Conservation (phyloP, 345 rosid genomes). For the Moricandia arvensis region DNA sequence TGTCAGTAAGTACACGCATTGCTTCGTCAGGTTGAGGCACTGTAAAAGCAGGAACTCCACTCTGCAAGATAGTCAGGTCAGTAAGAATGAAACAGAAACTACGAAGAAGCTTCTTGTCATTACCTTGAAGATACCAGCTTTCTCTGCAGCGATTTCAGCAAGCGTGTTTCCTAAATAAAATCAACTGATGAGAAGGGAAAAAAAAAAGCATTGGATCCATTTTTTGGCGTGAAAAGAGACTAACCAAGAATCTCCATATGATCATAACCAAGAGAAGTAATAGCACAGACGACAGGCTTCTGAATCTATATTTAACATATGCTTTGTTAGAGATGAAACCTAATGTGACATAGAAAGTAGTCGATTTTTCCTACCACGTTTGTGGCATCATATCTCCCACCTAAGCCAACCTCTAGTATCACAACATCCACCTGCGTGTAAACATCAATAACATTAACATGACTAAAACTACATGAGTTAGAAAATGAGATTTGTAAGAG, state of each 20-base stretch:
- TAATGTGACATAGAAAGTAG: too few relatives aligned
- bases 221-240: constrained; percentile 39
- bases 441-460: constrained; percentile 6
- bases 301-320: constrained; percentile 53
- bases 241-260: constrained; percentile 99
- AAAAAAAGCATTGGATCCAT: background rate
- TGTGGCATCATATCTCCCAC: constrained; percentile 88
- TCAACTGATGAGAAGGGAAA: background rate
- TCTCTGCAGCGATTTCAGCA: constrained; percentile 88
- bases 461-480: background rate
- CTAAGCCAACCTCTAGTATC: constrained; percentile 92
- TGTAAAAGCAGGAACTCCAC: constrained; percentile 76
- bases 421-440: constrained; percentile 79
- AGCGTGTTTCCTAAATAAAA: constrained; percentile 67
- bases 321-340: constrained; percentile 1
- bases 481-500: background rate
- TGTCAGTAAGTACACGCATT: constrained; percentile 73
- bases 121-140: constrained; percentile 97
- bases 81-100: constrained; percentile 13
- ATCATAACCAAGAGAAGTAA: constrained; percentile 93
- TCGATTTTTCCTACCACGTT: constrained; percentile 98
- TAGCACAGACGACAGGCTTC: constrained; percentile 80
- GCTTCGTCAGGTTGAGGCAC: constrained; percentile 94
- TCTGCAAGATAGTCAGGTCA: constrained; percentile 41
- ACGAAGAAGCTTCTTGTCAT: background rate